Percentiles rank a stretch among this genome's conserved stretches.
Evolutionary conservation across 208 protist genomes (phyloP).

Genomic region (Leishmania turanica): DNA sequence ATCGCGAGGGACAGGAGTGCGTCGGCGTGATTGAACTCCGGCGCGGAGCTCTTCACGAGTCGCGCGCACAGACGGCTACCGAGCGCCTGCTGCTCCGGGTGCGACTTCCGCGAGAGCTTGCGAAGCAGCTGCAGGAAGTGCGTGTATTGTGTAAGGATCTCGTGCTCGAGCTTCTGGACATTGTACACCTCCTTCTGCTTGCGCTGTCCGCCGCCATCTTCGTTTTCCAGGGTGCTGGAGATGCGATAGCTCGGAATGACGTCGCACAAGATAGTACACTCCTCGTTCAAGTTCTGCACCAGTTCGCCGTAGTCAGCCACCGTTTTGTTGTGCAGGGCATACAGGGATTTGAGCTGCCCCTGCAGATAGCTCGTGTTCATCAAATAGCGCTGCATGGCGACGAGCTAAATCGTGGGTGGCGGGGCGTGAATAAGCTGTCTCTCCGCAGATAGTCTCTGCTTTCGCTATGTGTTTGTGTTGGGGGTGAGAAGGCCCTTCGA

Average conservation of each 20-base stretch:
- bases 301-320: conserved; percentile 85
- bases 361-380: conserved; percentile 94
- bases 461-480: neutral
- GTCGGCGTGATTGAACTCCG: conserved; percentile 91
- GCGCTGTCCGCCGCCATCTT: conserved; percentile 78
- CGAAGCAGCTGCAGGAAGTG: conserved; percentile 93
- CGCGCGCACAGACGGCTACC: conserved; percentile 86
- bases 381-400: conserved; percentile 89
- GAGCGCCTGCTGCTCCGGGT: conserved; percentile 93
- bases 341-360: conserved; percentile 75
- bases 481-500: neutral
- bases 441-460: neutral
- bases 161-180: conserved; percentile 90
- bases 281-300: conserved; percentile 84
- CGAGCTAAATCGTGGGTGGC: neutral
- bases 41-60: conserved; percentile 74
- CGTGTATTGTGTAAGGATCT: conserved; percentile 91
- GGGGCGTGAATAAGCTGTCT: neutral
- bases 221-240: conserved; percentile 72
- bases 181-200: conserved; percentile 93
- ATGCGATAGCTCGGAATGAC: conserved; percentile 91
- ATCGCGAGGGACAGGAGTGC: conserved; percentile 77
- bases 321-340: conserved; percentile 80
- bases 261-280: conserved; percentile 88
- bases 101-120: conserved; percentile 79